These are phyloP conservation scores for Daldinia decipiens DNA, from an alignment of 495 filamentous ascomycete species.

Conservation along the genomic window DNA sequence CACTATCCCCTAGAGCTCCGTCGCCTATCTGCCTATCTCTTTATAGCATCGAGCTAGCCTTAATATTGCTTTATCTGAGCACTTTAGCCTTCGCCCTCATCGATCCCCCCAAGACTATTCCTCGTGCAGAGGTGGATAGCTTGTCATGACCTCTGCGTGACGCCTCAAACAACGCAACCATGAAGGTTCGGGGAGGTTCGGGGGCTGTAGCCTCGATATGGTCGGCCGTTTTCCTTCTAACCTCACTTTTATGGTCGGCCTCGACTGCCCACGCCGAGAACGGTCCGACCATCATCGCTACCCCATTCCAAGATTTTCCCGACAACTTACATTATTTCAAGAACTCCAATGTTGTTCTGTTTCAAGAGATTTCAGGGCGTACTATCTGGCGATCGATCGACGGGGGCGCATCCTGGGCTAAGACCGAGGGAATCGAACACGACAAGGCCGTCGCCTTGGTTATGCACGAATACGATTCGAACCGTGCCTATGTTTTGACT, in stretches of 20 bases:
- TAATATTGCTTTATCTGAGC: constrained; percentile 9
- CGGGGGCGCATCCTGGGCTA: constrained; percentile 78
- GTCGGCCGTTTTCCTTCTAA: constrained; percentile 48
- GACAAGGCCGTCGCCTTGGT: constrained; percentile 68
- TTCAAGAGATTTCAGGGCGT: constrained; percentile 64
- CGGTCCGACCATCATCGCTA: constrained; percentile 60
- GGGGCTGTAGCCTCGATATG: constrained; percentile 55
- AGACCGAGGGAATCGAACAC: constrained; percentile 69
- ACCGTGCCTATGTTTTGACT: constrained; percentile 82
- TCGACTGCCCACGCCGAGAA: constrained; percentile 57
- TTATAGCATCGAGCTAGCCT: neutral
- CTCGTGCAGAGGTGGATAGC: constrained; percentile 8
- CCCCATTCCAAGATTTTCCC: constrained; percentile 69
- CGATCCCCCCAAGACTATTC: constrained; percentile 14
- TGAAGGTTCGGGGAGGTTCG: constrained; percentile 59
- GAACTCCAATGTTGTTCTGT: constrained; percentile 79
- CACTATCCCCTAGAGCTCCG: neutral
- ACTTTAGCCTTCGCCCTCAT: constrained; percentile 6
- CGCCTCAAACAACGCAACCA: constrained; percentile 47
- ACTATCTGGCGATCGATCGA: constrained; percentile 78
- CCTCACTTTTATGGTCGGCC: constrained; percentile 47
- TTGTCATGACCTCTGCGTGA: constrained; percentile 46
- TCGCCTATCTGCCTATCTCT: constrained; percentile 5
- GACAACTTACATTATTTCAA: constrained; percentile 82
- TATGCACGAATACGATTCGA: constrained; percentile 79